A percentile compares a stretch with the other conserved stretches of the same genome.
Conservation (phyloP, 2,329 filamentous ascomycete species). For the Lachnellula suecica region DNA sequence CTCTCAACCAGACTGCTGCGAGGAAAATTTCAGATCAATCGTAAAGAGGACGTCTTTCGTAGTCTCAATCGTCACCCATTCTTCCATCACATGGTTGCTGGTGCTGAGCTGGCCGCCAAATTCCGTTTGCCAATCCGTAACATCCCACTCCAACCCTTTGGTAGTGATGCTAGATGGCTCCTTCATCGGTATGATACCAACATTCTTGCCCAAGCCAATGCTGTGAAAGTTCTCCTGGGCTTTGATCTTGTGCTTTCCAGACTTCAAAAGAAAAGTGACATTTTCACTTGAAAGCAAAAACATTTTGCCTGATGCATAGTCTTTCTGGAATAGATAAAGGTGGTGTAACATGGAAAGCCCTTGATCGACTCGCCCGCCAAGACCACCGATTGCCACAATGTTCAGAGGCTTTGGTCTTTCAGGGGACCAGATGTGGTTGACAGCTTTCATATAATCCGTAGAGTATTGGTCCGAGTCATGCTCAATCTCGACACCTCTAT, state of each 20-base stretch:
- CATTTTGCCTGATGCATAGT: conserved; percentile 56
- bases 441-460: conserved; percentile 88
- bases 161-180: conserved; percentile 79
- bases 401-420: conserved; percentile 43
- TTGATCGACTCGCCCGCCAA: conserved; percentile 91
- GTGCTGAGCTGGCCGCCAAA: conserved; percentile 76
- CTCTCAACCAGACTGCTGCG: neutral
- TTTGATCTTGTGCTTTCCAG: conserved; percentile 65
- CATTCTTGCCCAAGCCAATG: conserved; percentile 57
- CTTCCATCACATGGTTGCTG: conserved; percentile 72
- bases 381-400: conserved; percentile 79
- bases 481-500: conserved; percentile 57
- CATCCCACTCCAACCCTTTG: conserved; percentile 86
- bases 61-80: conserved; percentile 60
- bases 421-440: conserved; percentile 49
- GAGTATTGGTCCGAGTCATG: conserved; percentile 78
- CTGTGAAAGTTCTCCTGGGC: conserved; percentile 38
- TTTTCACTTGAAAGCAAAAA: conserved; percentile 79
- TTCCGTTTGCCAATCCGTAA: conserved; percentile 74
- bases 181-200: conserved; percentile 83
- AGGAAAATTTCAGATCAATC: conserved; percentile 49
- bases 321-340: conserved; percentile 63
- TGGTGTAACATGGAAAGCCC: conserved; percentile 87
- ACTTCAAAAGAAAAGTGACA: conserved; percentile 77
- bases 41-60: conserved; percentile 71